Base-by-base conservation (phyloP, 352 stramenopile species). In the Globisporangium polare region DNA sequence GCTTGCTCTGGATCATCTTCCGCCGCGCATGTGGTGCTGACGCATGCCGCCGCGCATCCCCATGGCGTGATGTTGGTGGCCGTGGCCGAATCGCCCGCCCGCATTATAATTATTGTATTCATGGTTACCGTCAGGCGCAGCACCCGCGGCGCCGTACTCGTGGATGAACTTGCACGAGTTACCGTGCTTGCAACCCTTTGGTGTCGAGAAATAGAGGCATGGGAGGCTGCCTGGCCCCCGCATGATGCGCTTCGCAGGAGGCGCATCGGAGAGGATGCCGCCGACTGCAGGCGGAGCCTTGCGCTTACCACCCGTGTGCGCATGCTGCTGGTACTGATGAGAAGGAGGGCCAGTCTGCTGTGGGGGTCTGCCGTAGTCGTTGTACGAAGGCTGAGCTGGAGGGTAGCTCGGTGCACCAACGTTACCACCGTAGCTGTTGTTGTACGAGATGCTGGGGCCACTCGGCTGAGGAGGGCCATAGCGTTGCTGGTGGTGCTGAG, bases 151-250 rank as follows among this genome's bases (percentile, higher is more conserved):
- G 29, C 64, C 53, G 51, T 74, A 62, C 49, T 85, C 80, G 72
- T 94, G 85, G 35, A 80, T 63, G 61, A 80, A 94, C 52, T 86
- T 71, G 63, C 85, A 94, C 55, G 64, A 75, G 49, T 66, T 75
- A 53, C 85, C 85, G 58, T 92, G 80, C 47, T 90, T 89, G 71
- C 85, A 94, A 41, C 85, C 85, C 18, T 68, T 58, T 7, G 85
- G 76, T 20, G 72, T 80, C 46, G 61, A 59, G 74, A 90, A 92
- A 68, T 88, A 92, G 51, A 87, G 86, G 68, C 85, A 94, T 8
- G 80, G 78, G 41, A 79, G 53, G 45, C 61, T 74, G 52, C 60
- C 67, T 47, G 77, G 62, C 42, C 69, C 82, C 59, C 83, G 83
- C 58, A 66, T 67, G 6, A 65, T 60, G 35, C 77, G 79, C 66